Evolutionary conservation across 2,329 filamentous ascomycete species (phyloP), one percentile per base, ranked within the genome.

Genomic region (Sarocladium oryzae): DNA sequence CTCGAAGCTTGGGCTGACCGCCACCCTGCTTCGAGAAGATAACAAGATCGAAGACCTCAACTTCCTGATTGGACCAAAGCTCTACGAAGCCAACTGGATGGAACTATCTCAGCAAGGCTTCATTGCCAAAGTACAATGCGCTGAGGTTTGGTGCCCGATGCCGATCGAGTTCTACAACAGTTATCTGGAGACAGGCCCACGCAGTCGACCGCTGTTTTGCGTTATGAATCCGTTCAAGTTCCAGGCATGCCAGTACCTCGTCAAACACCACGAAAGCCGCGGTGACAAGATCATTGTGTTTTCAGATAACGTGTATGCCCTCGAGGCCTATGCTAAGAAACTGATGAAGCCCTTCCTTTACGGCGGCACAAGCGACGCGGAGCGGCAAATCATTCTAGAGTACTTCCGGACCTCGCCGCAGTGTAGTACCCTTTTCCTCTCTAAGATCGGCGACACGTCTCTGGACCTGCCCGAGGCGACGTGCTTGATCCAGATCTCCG

Each of bases 31-130:
- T 15, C 82, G 93, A 73, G 93, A 99, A 69, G 93, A 99, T 62
- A 92, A 99, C 75, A 97, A 97, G 72, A 99, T 99, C 64, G 89
- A 88, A 23, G 91, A 97, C 73, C 71, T 99, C 43, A 99, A 99
- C 67, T 99, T 97, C 64, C 72, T 99, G 53, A 97, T 99, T 61
- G 93, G 93, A 0, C 93, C 93, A 1, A 99, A 99, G 67, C 76
- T 99, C 1, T 99, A 96, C 64, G 93, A 99, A 69, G 93, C 93
- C 26, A 99, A 99, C 66, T 99, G 93, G 93, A 96, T 97, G 84
- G 93, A 99, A 67, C 79, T 99, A 37, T 93, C 92, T 1, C 89
- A 96, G 62, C 90, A 96, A 69, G 93, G 93, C 1, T 91, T 96
- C 64, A 99, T 99, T 66, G 93, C 93, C 32, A 86, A 89, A 58